phyloP scores from a whole-genome alignment of 1,139 yeast species.

The Suhomyces bokatorum region DNA sequence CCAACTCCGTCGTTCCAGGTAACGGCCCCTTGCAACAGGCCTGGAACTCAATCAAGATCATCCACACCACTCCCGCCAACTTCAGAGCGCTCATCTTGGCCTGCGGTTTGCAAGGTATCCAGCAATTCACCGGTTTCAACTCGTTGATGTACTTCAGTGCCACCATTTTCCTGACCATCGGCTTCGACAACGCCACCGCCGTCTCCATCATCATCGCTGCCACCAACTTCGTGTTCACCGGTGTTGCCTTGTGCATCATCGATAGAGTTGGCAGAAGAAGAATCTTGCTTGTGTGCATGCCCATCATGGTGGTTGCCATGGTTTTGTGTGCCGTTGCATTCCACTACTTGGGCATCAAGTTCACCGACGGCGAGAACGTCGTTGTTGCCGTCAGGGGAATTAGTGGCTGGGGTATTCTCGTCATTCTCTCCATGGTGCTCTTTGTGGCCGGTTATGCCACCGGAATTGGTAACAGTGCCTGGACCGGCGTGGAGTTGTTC shows the following conservation, averaged over 20 bases:
- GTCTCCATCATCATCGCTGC: slow-evolving; percentile 94
- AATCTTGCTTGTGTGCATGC: slow-evolving; percentile 70
- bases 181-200: slow-evolving; percentile 83
- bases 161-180: slow-evolving; percentile 85
- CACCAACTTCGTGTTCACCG: slow-evolving; percentile 84
- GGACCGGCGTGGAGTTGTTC: slow-evolving; percentile 96
- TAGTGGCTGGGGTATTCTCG: slow-evolving; percentile 82
- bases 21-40: slow-evolving; percentile 51
- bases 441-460: slow-evolving; percentile 89
- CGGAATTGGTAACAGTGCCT: slow-evolving; percentile 95
- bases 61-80: slow-evolving; percentile 77
- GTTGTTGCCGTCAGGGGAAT: slow-evolving; percentile 47
- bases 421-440: slow-evolving; percentile 79
- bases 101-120: slow-evolving; percentile 92
- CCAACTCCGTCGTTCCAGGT: slow-evolving; percentile 68
- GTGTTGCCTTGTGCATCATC: slow-evolving; percentile 77
- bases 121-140: slow-evolving; percentile 94
- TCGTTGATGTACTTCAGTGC: slow-evolving; percentile 92
- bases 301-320: slow-evolving; percentile 78
- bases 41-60: slow-evolving; percentile 63
- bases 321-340: slow-evolving; percentile 83
- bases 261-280: slow-evolving; percentile 85
- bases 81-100: slow-evolving; percentile 85
- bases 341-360: slow-evolving; percentile 70
- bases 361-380: slow-evolving; percentile 46